Evolutionary conservation across 768 basidiomycete species (phyloP).

Genomic region (Lyophyllum atratum): DNA sequence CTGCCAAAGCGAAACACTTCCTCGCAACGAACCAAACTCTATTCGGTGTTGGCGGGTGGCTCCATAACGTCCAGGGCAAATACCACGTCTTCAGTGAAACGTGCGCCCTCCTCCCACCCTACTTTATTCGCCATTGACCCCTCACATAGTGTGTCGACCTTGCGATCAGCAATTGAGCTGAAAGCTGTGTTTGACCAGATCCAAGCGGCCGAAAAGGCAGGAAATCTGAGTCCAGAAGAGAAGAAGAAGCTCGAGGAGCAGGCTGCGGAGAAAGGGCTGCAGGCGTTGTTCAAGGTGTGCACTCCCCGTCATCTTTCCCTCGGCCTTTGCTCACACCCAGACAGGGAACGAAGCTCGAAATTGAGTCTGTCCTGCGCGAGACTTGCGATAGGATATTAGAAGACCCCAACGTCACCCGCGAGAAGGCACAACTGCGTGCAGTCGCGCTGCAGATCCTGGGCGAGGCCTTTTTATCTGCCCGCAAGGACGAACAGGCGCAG

Average conservation of each 20-base stretch:
- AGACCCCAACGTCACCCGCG: slow-evolving; percentile 51
- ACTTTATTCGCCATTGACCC: neutral
- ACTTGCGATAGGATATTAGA: slow-evolving; percentile 81
- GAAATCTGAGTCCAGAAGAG: slow-evolving; percentile 77
- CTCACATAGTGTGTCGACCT: slow-evolving; percentile 68
- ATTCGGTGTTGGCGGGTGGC: slow-evolving; percentile 90
- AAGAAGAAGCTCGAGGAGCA: slow-evolving; percentile 85
- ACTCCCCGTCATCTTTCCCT: neutral
- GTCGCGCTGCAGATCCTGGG: slow-evolving; percentile 84
- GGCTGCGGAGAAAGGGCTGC: slow-evolving; percentile 90
- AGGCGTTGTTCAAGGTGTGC: slow-evolving; percentile 84
- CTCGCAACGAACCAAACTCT: slow-evolving; percentile 70
- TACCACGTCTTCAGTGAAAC: slow-evolving; percentile 94
- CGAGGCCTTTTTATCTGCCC: slow-evolving; percentile 72
- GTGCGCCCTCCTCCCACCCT: slow-evolving; percentile 45
- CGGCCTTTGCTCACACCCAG: neutral
- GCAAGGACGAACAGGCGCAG: slow-evolving; percentile 53
- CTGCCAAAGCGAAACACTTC: slow-evolving; percentile 80
- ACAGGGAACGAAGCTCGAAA: slow-evolving; percentile 88
- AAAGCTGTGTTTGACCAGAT: slow-evolving; percentile 92
- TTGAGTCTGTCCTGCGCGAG: slow-evolving; percentile 87
- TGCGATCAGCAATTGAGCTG: slow-evolving; percentile 85
- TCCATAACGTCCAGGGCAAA: slow-evolving; percentile 90
- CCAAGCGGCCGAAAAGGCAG: slow-evolving; percentile 85
- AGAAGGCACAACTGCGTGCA: slow-evolving; percentile 72